Conservation (phyloP, 352 stramenopile genomes). For the Stramenopiles sp. region DNA sequence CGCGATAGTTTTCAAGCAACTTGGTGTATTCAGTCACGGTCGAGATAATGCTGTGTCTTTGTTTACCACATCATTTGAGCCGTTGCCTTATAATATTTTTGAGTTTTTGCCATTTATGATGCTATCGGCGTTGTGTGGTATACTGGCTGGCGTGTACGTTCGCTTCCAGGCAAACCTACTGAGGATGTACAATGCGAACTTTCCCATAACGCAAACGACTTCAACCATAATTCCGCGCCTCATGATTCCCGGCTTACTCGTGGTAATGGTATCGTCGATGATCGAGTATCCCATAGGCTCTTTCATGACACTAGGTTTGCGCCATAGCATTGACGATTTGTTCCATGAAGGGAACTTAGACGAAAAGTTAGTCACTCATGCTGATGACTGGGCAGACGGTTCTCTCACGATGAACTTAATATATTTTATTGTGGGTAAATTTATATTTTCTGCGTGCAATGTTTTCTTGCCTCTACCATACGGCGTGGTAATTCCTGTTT, state of each 20-base stretch:
- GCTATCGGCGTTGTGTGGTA: constrained; percentile 49
- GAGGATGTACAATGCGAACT: constrained; percentile 28
- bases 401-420: constrained; percentile 35
- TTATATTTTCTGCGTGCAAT: constrained; percentile 46
- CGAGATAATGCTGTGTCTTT: constrained; percentile 33
- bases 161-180: constrained; percentile 36
- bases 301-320: constrained; percentile 50
- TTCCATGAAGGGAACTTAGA: constrained; percentile 29
- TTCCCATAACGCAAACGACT: not conserved
- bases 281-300: constrained; percentile 46
- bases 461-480: constrained; percentile 58
- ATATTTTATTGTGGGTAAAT: constrained; percentile 42
- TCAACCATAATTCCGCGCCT: constrained; percentile 21
- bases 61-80: constrained; percentile 48
- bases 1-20: constrained; percentile 50
- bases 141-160: constrained; percentile 55
- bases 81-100: constrained; percentile 44
- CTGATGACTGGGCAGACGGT: not conserved
- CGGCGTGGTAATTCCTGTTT: constrained; percentile 68
- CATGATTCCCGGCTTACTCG: constrained; percentile 24
- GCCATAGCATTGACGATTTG: constrained; percentile 58
- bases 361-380: constrained; percentile 8
- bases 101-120: constrained; percentile 49
- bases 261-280: constrained; percentile 41
- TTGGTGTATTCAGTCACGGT: constrained; percentile 31